A percentile compares a stretch with the other conserved stretches of the same genome.
Evolutionary conservation across 2,329 filamentous ascomycete species (phyloP).

Genomic region (Aspergillus neotritici): DNA sequence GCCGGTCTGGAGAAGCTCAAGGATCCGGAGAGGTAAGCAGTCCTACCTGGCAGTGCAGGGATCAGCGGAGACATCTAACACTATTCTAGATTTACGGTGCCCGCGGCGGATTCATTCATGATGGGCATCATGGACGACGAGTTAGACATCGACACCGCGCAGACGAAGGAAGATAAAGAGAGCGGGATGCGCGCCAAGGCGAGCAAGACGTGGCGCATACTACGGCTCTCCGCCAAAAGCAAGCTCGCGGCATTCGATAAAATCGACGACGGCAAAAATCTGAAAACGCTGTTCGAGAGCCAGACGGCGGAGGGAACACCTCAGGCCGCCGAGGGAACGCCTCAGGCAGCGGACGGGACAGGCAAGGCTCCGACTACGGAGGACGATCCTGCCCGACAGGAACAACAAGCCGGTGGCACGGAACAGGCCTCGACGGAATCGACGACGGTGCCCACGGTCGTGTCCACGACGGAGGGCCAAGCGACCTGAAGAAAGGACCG

Average conservation of each 20-base stretch:
- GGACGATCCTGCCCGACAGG: conserved; percentile 8
- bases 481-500: conserved; percentile 12
- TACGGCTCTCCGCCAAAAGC: conserved; percentile 70
- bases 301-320: conserved; percentile 1
- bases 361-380: conserved; percentile 12
- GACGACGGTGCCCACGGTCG: conserved; percentile 8
- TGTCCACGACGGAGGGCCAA: conserved; percentile 5
- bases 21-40: conserved; percentile 48
- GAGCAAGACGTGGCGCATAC: conserved; percentile 84
- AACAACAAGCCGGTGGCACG: conserved; percentile 1
- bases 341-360: conserved; percentile 18
- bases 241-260: conserved; percentile 77
- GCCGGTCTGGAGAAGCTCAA: conserved; percentile 66
- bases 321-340: conserved; percentile 14
- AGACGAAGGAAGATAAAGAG: conserved; percentile 56
- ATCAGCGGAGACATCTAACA: conserved; percentile 10
- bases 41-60: background rate
- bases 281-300: conserved; percentile 46
- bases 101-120: conserved; percentile 65
- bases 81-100: conserved; percentile 55
- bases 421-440: conserved; percentile 8
- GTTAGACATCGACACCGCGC: conserved; percentile 79
- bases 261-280: conserved; percentile 74
- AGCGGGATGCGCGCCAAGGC: conserved; percentile 64
- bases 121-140: conserved; percentile 71